Evolutionary conservation across 2,329 filamentous ascomycete genomes (phyloP).

Genomic region (Fusarium pilosicola): DNA sequence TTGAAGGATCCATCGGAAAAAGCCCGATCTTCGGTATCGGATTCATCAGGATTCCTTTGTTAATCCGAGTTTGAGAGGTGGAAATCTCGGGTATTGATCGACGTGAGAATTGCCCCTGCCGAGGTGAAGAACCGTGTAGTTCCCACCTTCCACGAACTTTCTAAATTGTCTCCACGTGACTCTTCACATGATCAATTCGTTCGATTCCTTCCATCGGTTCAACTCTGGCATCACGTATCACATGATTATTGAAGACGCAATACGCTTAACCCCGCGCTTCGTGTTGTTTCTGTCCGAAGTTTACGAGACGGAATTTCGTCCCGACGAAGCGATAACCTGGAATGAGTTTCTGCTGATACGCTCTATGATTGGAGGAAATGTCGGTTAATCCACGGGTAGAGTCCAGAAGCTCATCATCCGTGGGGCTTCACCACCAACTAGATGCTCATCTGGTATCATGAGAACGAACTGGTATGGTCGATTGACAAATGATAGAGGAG

Average conservation of each 20-base stretch:
- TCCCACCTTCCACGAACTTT: neutral
- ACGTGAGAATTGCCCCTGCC: neutral
- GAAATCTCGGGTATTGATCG: neutral
- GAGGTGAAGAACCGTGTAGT: neutral
- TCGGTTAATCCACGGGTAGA: conserved; percentile 22
- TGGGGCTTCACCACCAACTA: conserved; percentile 37
- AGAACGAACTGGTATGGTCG: conserved; percentile 15
- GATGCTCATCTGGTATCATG: conserved; percentile 33
- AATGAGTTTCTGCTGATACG: neutral
- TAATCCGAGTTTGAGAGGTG: conserved; percentile 1
- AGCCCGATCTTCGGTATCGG: neutral
- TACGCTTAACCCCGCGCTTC: neutral
- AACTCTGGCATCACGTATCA: neutral
- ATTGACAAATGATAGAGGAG: conserved; percentile 26
- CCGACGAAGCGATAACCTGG: conserved; percentile 30
- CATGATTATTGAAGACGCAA: neutral
- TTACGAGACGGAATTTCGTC: conserved; percentile 30
- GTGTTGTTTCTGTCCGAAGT: neutral
- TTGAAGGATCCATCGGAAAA: neutral
- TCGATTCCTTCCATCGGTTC: neutral
- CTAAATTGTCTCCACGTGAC: neutral
- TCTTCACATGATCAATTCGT: neutral
- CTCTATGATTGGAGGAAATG: neutral
- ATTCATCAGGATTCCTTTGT: neutral
- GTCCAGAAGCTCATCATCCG: neutral